phyloP scores from a whole-genome alignment of 441 rosid species.

The Lepidium campestre region DNA sequence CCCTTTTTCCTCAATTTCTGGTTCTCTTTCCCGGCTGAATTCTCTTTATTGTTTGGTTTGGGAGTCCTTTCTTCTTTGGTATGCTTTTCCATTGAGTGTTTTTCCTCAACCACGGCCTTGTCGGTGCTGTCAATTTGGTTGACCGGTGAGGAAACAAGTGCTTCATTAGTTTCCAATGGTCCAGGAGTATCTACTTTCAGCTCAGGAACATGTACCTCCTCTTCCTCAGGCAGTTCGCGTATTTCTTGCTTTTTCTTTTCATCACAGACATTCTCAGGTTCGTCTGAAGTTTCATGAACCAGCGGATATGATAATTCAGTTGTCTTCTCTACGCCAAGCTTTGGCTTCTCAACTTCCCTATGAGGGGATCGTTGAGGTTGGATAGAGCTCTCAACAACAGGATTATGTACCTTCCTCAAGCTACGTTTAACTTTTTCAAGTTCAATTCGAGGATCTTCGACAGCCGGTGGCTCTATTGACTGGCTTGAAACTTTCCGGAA shows the following conservation, averaged over 20 bases:
- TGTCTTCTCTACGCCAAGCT: conserved; percentile 43
- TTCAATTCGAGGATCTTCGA: conserved; percentile 71
- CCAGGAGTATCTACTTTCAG: conserved; percentile 34
- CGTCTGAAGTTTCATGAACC: conserved; percentile 28
- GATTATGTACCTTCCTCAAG: conserved; percentile 84
- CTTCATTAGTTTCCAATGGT: conserved; percentile 34
- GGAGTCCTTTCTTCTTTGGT: conserved; percentile 39
- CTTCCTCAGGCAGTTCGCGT: conserved; percentile 29
- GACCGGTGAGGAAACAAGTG: conserved; percentile 26
- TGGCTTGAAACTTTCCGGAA: conserved; percentile 50
- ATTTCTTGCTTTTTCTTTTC: conserved; percentile 40
- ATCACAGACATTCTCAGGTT: conserved; percentile 33
- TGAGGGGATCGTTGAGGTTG: conserved; percentile 57
- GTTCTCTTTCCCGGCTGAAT: conserved; percentile 41
- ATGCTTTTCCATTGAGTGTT: conserved; percentile 31
- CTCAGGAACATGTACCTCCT: conserved; percentile 31
- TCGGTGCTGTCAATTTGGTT: conserved; percentile 25
- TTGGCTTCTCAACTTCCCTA: conserved; percentile 57
- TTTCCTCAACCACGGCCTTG: conserved; percentile 32
- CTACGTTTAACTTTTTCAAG: conserved; percentile 86
- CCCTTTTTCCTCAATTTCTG: conserved; percentile 49
- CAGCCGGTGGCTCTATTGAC: conserved; percentile 41
- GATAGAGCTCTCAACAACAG: conserved; percentile 49
- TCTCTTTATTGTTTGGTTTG: conserved; percentile 40
- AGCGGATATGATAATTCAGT: conserved; percentile 18